Conservation (phyloP, 441 rosid genomes). For the Theobroma grandiflorum region DNA sequence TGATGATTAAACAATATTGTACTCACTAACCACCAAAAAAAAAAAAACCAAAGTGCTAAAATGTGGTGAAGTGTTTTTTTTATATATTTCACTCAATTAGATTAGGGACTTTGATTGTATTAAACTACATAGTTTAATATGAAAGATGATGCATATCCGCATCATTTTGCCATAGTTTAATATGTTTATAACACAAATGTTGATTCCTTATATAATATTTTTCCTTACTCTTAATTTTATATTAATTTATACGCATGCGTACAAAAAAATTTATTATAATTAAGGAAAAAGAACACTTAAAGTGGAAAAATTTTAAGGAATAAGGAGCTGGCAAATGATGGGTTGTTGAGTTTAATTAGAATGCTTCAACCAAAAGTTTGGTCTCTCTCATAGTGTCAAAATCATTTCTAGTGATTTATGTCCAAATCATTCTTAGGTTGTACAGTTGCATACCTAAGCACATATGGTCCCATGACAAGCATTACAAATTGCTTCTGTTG, state of each 20-base stretch:
- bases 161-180: conserved; percentile 31
- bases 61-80: background rate
- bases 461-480: conserved; percentile 23
- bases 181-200: conserved; percentile 18
- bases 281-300: background rate
- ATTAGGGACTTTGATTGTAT: conserved; percentile 21
- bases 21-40: conserved; percentile 35
- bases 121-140: conserved; percentile 20
- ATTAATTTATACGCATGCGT: background rate
- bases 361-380: background rate
- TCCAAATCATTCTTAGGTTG: background rate
- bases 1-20: background rate
- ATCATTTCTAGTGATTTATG: background rate
- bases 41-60: background rate
- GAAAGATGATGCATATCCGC: conserved; percentile 39
- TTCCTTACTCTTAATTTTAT: background rate
- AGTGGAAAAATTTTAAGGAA: background rate
- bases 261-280: background rate
- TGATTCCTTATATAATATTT: background rate
- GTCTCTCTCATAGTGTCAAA: background rate
- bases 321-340: background rate
- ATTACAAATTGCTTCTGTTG: background rate
- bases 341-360: background rate
- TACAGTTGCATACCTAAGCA: background rate
- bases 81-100: background rate